Conservation (phyloP, 2,329 filamentous ascomycete genomes). For the Ophiocordyceps camponoti-leonardi region DNA sequence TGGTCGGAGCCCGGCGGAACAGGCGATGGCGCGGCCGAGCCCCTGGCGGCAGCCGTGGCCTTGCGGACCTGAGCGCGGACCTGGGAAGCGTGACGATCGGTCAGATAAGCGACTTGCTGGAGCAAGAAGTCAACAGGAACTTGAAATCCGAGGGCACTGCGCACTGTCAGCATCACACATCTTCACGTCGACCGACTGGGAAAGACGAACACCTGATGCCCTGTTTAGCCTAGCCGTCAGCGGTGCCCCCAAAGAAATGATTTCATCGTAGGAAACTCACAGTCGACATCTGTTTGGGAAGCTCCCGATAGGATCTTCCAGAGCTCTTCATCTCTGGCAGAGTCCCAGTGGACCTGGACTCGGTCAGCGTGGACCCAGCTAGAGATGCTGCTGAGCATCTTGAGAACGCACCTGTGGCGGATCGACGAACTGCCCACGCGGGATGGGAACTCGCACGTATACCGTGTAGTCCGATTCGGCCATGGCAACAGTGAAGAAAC, state of each 20-base stretch:
- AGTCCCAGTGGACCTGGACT: constrained; percentile 67
- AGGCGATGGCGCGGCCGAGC: constrained; percentile 40
- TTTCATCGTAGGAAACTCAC: constrained; percentile 28
- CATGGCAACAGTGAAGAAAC: constrained; percentile 10
- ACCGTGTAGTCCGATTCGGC: constrained; percentile 51
- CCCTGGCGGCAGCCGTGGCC: constrained; percentile 39
- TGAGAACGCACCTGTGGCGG: constrained; percentile 53
- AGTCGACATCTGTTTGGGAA: constrained; percentile 73
- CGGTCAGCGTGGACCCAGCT: neutral
- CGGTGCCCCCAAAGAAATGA: neutral
- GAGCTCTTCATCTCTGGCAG: constrained; percentile 67
- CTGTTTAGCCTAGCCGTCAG: constrained; percentile 23
- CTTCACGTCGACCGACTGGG: neutral
- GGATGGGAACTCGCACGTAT: constrained; percentile 79
- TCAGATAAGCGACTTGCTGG: constrained; percentile 86
- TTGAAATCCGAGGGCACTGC: constrained; percentile 57
- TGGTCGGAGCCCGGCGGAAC: constrained; percentile 33
- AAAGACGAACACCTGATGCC: constrained; percentile 53
- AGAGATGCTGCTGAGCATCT: neutral
- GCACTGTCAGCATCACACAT: constrained; percentile 5
- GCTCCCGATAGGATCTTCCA: constrained; percentile 82
- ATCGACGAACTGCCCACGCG: constrained; percentile 74
- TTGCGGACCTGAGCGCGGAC: constrained; percentile 81
- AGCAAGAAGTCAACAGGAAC: constrained; percentile 79
- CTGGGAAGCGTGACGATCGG: constrained; percentile 77